Percentiles rank a stretch among this genome's conserved stretches.
Evolutionary conservation across 2,329 filamentous ascomycete species (phyloP).

Genomic region (Parastagonospora avenae): DNA sequence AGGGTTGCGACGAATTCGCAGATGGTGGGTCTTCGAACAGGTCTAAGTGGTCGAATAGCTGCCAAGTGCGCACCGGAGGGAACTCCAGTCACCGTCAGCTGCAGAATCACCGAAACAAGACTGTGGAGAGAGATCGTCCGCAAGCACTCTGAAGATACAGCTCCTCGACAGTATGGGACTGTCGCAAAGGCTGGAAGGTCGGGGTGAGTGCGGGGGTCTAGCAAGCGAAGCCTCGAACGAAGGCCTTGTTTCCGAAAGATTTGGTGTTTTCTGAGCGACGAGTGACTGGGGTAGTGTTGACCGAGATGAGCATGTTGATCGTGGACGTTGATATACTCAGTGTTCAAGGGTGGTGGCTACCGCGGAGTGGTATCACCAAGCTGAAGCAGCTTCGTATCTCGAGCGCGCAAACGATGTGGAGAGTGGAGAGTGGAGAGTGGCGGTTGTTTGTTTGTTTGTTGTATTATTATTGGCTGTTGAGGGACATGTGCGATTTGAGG

Average conservation of each 20-base stretch:
- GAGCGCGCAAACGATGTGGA: background rate
- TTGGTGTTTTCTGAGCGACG: slow-evolving; percentile 49
- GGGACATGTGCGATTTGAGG: slow-evolving; percentile 23
- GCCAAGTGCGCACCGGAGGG: slow-evolving; percentile 40
- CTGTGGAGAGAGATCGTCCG: slow-evolving; percentile 43
- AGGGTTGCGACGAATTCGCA: slow-evolving; percentile 39
- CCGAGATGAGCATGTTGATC: slow-evolving; percentile 45
- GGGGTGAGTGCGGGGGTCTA: slow-evolving; percentile 45
- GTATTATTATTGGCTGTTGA: slow-evolving; percentile 35
- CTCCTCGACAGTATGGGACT: slow-evolving; percentile 40
- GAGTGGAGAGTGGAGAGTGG: slow-evolving; percentile 8
- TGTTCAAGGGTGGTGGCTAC: slow-evolving; percentile 35
- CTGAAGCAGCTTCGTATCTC: slow-evolving; percentile 33
- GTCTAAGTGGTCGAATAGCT: slow-evolving; percentile 40
- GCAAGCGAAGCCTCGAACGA: slow-evolving; percentile 44
- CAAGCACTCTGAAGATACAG: slow-evolving; percentile 45
- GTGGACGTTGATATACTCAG: slow-evolving; percentile 30
- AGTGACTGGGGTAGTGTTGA: slow-evolving; percentile 49
- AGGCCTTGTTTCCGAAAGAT: slow-evolving; percentile 47
- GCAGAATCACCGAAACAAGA: slow-evolving; percentile 51
- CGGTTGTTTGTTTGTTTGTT: slow-evolving; percentile 18
- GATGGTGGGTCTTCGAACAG: slow-evolving; percentile 36
- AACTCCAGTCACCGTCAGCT: slow-evolving; percentile 52
- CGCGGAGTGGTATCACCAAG: slow-evolving; percentile 30
- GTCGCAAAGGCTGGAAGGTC: slow-evolving; percentile 41